phyloP scores from a whole-genome alignment of 2,329 filamentous ascomycete genomes.

The Tolypocladium tundrense region DNA sequence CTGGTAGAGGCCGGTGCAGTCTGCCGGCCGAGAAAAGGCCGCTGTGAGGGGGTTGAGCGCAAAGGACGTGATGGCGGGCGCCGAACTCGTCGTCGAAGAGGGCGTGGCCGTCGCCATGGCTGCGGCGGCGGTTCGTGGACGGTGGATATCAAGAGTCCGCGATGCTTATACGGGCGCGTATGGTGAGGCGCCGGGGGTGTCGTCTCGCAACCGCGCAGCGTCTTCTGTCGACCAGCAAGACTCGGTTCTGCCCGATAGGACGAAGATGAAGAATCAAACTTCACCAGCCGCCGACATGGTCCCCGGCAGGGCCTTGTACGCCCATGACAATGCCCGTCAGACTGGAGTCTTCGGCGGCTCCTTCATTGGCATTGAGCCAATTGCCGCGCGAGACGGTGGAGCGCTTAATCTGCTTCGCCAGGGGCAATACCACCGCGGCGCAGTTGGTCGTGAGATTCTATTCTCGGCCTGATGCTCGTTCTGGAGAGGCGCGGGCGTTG shows the following conservation, averaged over 20 bases:
- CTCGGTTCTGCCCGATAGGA: not conserved
- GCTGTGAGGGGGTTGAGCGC: conserved; percentile 14
- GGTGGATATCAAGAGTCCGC: not conserved
- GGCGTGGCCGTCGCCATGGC: not conserved
- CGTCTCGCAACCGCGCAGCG: not conserved
- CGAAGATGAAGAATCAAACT: not conserved
- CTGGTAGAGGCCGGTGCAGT: conserved; percentile 12
- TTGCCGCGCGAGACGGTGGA: not conserved
- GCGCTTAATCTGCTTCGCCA: not conserved
- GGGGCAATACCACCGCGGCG: not conserved
- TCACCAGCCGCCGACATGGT: not conserved
- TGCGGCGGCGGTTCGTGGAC: not conserved
- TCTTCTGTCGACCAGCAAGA: not conserved
- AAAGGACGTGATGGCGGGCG: conserved; percentile 11
- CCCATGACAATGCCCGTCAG: not conserved
- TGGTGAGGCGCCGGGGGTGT: not conserved
- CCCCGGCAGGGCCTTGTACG: not conserved
- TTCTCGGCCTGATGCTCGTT: not conserved
- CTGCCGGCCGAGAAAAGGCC: conserved; percentile 10
- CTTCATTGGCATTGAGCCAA: not conserved
- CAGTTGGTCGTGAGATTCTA: not conserved
- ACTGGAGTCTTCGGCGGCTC: not conserved
- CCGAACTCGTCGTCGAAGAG: not conserved
- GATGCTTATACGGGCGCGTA: not conserved
- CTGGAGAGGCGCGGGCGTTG: not conserved